Conservation (phyloP, 139 green algal species). For the Picochlorum sp. region DNA sequence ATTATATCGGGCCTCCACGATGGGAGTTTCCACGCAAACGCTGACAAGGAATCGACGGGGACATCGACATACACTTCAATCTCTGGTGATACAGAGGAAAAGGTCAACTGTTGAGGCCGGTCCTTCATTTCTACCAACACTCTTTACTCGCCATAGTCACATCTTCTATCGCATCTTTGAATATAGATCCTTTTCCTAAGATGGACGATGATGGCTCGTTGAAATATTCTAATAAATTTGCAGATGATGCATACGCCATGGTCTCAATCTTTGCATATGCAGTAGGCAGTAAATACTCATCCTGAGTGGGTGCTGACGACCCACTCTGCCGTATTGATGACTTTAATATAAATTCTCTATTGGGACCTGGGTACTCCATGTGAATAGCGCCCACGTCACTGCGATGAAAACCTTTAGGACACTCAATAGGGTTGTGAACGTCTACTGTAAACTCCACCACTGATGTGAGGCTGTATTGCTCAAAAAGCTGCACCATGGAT, state of each 20-base stretch:
- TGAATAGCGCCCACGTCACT: slow-evolving; percentile 10
- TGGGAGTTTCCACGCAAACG: slow-evolving; percentile 1
- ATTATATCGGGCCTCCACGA: slow-evolving; percentile 18
- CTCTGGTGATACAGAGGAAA: slow-evolving; percentile 8
- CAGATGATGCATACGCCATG: slow-evolving; percentile 6
- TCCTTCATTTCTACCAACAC: slow-evolving; percentile 14
- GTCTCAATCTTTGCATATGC: slow-evolving; percentile 8
- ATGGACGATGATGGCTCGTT: slow-evolving; percentile 10
- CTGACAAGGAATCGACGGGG: neutral
- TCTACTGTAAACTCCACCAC: slow-evolving; percentile 7
- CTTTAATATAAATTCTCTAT: slow-evolving; percentile 16
- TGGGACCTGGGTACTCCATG: slow-evolving; percentile 16
- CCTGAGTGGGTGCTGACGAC: neutral
- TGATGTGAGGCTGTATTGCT: neutral
- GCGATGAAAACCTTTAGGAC: slow-evolving; percentile 16
- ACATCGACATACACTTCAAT: slow-evolving; percentile 10
- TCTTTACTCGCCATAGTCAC: slow-evolving; percentile 19
- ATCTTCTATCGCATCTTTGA: slow-evolving; percentile 31
- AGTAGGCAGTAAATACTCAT: neutral
- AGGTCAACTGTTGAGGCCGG: slow-evolving; percentile 1
- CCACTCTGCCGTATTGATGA: neutral
- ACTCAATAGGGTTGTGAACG: slow-evolving; percentile 13
- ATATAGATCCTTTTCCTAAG: slow-evolving; percentile 14
- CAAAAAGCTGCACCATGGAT: slow-evolving; percentile 12
- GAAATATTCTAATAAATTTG: slow-evolving; percentile 13